These are phyloP conservation scores for Trichoderma sp. DNA, from an alignment of 2,329 filamentous ascomycete species.

Conservation along the genomic window DNA sequence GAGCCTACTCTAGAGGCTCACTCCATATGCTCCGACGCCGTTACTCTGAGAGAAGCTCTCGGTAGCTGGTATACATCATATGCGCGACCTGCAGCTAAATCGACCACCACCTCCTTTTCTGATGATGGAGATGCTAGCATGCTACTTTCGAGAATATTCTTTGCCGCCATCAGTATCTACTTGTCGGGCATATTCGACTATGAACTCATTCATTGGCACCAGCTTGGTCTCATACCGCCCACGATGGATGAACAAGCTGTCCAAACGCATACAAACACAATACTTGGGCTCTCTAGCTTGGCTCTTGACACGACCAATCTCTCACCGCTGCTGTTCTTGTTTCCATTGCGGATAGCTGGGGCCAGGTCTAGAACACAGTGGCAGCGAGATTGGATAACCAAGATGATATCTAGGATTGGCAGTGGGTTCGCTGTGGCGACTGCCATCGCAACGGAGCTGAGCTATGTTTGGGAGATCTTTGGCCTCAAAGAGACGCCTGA, in stretches of 20 bases:
- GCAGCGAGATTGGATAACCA: slow-evolving; percentile 26
- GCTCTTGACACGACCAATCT: slow-evolving; percentile 26
- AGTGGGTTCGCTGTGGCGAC: slow-evolving; percentile 29
- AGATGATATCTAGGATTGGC: slow-evolving; percentile 24
- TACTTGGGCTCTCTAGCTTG: slow-evolving; percentile 24
- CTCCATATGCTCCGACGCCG: slow-evolving; percentile 2
- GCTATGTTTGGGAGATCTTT: slow-evolving; percentile 24
- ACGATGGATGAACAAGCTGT: slow-evolving; percentile 25
- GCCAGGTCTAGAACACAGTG: slow-evolving; percentile 27
- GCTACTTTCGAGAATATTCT: slow-evolving; percentile 27
- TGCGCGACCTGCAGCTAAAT: background rate
- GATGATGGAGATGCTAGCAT: slow-evolving; percentile 20
- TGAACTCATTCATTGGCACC: slow-evolving; percentile 32
- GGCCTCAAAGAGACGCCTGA: background rate
- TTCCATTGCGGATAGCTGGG: slow-evolving; percentile 36
- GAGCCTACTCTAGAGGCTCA: background rate
- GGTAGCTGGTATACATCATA: slow-evolving; percentile 21
- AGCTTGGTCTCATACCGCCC: slow-evolving; percentile 24
- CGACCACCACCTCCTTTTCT: background rate
- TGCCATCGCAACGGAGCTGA: slow-evolving; percentile 27
- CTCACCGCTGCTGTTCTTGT: slow-evolving; percentile 34
- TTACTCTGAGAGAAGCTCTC: slow-evolving; percentile 16
- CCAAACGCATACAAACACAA: slow-evolving; percentile 25
- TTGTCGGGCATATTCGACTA: slow-evolving; percentile 39
- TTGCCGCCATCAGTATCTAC: slow-evolving; percentile 36